Evolutionary conservation across 768 basidiomycete genomes (phyloP).

Genomic region (Lactarius indigo): DNA sequence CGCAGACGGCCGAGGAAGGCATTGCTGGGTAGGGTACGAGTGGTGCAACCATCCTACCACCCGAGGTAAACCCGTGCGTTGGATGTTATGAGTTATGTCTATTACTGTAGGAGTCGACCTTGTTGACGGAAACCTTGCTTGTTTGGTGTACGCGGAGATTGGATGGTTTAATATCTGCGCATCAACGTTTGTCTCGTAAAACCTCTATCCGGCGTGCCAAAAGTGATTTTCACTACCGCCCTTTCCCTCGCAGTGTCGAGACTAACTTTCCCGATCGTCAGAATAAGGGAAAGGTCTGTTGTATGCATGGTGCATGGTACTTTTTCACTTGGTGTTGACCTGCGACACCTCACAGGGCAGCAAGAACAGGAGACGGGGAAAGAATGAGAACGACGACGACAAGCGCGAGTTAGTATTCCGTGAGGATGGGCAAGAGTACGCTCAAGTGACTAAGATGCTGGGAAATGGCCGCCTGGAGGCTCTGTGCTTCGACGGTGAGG

Average conservation of each 20-base stretch:
- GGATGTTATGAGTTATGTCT: too few relatives aligned
- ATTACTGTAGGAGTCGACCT: too few relatives aligned
- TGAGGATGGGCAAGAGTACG: slow-evolving; percentile 99
- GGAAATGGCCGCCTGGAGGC: slow-evolving; percentile 97
- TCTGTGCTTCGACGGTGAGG: slow-evolving; percentile 97
- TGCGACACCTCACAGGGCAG: slow-evolving; percentile 64
- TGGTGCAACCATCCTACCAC: too few relatives aligned
- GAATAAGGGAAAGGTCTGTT: slow-evolving; percentile 74
- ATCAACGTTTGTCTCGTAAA: too few relatives aligned
- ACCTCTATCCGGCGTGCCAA: slow-evolving; percentile 19
- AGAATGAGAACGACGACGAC: slow-evolving; percentile 99
- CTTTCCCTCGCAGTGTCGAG: background rate
- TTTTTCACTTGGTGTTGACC: slow-evolving; percentile 8
- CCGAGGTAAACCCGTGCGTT: too few relatives aligned
- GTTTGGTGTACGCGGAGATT: too few relatives aligned
- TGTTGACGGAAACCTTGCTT: too few relatives aligned
- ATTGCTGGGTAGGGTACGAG: too few relatives aligned
- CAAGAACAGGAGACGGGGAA: slow-evolving; percentile 98
- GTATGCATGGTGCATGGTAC: background rate
- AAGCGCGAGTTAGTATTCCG: slow-evolving; percentile 98
- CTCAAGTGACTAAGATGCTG: slow-evolving; percentile 97
- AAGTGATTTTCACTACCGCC: slow-evolving; percentile 7
- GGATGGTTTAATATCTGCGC: too few relatives aligned
- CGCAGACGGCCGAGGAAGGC: too few relatives aligned
- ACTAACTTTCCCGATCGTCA: slow-evolving; percentile 29